phyloP scores from a whole-genome alignment of 192 early-diverging fungal genomes.

The Chytriomyces confervae region DNA sequence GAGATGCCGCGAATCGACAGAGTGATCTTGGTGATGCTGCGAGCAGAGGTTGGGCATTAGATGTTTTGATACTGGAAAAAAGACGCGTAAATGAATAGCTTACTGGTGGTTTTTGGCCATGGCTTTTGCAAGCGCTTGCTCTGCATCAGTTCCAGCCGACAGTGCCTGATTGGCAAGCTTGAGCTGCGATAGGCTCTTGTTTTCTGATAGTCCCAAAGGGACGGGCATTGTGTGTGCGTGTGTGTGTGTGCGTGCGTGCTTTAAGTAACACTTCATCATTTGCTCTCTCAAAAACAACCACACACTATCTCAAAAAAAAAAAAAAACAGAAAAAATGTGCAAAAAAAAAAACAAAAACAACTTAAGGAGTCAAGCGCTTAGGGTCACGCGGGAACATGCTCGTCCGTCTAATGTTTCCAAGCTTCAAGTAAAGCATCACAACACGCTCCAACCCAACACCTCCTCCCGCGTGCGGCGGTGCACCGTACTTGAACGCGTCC shows the following conservation, averaged over 20 bases:
- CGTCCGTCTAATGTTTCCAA: constrained; percentile 91
- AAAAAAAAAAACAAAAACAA: neutral
- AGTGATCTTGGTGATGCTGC: constrained; percentile 28
- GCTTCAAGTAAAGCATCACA: constrained; percentile 92
- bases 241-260: too few relatives aligned
- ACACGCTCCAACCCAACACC: constrained; percentile 91
- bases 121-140: constrained; percentile 26
- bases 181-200: constrained; percentile 28
- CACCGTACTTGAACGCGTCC: constrained; percentile 95
- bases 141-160: constrained; percentile 25
- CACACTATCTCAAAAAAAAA: too few relatives aligned
- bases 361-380: constrained; percentile 43
- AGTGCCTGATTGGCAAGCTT: constrained; percentile 34
- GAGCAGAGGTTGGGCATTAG: neutral
- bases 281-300: too few relatives aligned
- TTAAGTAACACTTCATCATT: too few relatives aligned
- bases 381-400: constrained; percentile 98
- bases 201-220: constrained; percentile 17
- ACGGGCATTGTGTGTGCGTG: neutral
- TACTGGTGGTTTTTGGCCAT: constrained; percentile 27
- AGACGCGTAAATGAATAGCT: neutral
- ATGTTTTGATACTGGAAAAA: neutral
- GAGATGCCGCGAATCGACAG: constrained; percentile 33
- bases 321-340: too few relatives aligned
- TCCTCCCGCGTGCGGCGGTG: constrained; percentile 97